Conservation (phyloP, 176 grass and related monocot species). For the Zoysia japonica region DNA sequence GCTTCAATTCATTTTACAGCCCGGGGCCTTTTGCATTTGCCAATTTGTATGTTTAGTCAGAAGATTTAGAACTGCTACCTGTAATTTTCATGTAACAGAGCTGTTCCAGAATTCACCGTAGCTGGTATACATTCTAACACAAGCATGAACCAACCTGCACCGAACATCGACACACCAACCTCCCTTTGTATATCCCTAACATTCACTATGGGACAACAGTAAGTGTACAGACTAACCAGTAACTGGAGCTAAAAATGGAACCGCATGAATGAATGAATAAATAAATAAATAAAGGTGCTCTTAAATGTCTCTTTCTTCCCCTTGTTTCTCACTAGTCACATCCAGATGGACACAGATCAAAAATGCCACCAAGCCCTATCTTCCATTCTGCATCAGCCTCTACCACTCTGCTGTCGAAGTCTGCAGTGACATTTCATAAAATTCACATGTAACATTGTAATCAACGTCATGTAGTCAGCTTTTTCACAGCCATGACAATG, state of each 20-base stretch:
- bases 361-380: neutral
- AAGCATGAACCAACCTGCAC: too few relatives aligned
- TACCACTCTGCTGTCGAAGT: neutral
- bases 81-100: too few relatives aligned
- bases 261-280: neutral
- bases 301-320: constrained; percentile 1
- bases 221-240: constrained; percentile 27
- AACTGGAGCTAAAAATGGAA: constrained; percentile 28
- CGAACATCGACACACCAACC: neutral
- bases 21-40: too few relatives aligned
- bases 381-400: constrained; percentile 7
- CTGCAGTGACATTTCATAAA: neutral
- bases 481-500: neutral
- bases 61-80: too few relatives aligned
- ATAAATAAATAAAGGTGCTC: constrained; percentile 23
- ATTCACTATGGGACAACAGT: constrained; percentile 4
- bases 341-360: neutral
- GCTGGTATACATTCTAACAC: too few relatives aligned
- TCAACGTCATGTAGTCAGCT: neutral
- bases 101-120: too few relatives aligned
- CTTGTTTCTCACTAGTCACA: neutral
- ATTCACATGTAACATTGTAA: neutral
- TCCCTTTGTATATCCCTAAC: neutral
- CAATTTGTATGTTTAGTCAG: too few relatives aligned
- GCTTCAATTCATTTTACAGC: too few relatives aligned